These are phyloP conservation scores for Penicillium paradoxum DNA, from an alignment of 495 filamentous ascomycete genomes.

Conservation along the genomic window DNA sequence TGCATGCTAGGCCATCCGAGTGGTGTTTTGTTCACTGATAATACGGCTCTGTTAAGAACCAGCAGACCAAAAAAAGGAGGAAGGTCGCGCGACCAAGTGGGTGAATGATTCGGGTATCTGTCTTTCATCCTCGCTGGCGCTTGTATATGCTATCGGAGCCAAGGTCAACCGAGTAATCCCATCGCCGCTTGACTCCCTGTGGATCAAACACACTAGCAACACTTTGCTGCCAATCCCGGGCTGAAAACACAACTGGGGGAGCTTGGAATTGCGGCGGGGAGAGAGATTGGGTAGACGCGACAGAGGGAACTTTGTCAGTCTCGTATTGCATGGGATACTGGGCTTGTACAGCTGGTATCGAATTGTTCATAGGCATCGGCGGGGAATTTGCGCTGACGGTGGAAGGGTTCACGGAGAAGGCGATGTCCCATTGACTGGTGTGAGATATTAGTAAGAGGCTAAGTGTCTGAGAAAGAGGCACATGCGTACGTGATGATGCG, in stretches of 20 bases:
- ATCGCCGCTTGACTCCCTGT: conserved; percentile 69
- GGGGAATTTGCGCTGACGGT: conserved; percentile 48
- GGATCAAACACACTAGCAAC: conserved; percentile 84
- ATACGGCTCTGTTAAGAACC: too few species aligned
- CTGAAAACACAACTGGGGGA: conserved; percentile 70
- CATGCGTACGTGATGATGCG: conserved; percentile 83
- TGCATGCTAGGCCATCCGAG: too few species aligned
- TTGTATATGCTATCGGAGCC: conserved; percentile 29
- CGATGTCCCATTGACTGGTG: conserved; percentile 84
- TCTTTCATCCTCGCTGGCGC: conserved; percentile 29
- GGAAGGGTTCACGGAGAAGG: conserved; percentile 65
- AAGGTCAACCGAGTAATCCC: conserved; percentile 48
- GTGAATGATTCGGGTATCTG: too few species aligned
- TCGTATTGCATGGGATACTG: conserved; percentile 41
- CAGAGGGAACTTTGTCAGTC: conserved; percentile 28
- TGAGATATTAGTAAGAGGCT: conserved; percentile 23
- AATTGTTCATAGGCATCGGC: conserved; percentile 34
- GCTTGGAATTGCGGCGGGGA: conserved; percentile 52
- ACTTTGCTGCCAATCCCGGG: conserved; percentile 93
- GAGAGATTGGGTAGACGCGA: conserved; percentile 43
- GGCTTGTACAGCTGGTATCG: conserved; percentile 29
- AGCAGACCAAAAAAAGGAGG: too few species aligned
- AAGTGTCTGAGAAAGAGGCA: not conserved
- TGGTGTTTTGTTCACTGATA: too few species aligned
- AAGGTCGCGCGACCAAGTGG: too few species aligned